Conservation (phyloP, 768 basidiomycete species). For the Boletus bicolor region DNA sequence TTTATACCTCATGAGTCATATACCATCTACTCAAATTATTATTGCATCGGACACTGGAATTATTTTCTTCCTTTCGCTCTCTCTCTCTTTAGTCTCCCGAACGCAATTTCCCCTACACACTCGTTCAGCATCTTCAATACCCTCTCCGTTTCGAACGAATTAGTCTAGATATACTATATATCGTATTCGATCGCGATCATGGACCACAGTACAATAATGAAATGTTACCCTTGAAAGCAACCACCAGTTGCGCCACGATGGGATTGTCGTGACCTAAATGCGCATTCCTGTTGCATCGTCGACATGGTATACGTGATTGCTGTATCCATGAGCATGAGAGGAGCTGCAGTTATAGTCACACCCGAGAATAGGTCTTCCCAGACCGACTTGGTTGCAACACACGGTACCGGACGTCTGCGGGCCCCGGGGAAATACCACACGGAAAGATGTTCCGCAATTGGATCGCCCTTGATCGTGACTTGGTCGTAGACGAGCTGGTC, state of each 20-base stretch:
- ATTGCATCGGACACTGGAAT: constrained; percentile 9
- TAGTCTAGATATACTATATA: neutral
- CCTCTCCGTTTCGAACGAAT: too few species aligned
- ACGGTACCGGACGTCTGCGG: neutral
- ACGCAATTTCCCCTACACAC: neutral
- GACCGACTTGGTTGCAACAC: too few species aligned
- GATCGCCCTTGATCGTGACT: neutral
- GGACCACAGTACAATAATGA: neutral
- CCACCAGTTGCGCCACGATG: neutral
- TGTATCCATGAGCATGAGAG: neutral
- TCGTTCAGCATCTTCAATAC: neutral
- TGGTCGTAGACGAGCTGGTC: neutral
- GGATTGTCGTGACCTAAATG: neutral
- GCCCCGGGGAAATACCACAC: neutral
- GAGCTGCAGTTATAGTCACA: neutral
- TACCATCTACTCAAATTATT: neutral
- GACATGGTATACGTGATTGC: neutral
- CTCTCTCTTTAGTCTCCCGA: neutral
- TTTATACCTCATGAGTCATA: constrained; percentile 4
- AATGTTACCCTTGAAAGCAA: neutral
- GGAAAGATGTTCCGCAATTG: constrained; percentile 3
- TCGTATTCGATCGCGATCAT: constrained; percentile 1
- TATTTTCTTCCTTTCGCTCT: neutral
- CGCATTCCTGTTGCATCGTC: neutral
- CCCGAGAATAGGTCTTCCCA: neutral